Evolutionary conservation across 352 stramenopile genomes (phyloP).

Genomic region (Phytophthora agathidicida): DNA sequence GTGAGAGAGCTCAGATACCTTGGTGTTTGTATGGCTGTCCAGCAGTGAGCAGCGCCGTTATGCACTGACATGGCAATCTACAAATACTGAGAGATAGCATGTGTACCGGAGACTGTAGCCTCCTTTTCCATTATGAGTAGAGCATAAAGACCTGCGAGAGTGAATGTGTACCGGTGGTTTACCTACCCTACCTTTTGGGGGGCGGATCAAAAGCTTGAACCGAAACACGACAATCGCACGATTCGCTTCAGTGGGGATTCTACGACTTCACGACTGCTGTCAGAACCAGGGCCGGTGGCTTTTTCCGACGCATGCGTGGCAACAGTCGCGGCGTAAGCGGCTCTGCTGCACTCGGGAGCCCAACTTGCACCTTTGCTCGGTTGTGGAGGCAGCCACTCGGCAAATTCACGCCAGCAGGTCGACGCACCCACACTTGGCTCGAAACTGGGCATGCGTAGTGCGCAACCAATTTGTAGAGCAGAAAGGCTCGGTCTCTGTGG

Average conservation of each 20-base stretch:
- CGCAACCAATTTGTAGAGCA: not conserved
- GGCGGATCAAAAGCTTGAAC: constrained; percentile 18
- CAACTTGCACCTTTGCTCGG: constrained; percentile 26
- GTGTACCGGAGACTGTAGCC: constrained; percentile 11
- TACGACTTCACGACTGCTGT: constrained; percentile 14
- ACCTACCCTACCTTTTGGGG: not conserved
- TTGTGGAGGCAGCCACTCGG: constrained; percentile 12
- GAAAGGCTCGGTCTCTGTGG: constrained; percentile 8
- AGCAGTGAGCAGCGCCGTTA: constrained; percentile 1
- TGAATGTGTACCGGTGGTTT: constrained; percentile 9
- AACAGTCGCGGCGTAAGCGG: constrained; percentile 10
- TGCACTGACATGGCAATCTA: not conserved
- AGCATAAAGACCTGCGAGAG: not conserved
- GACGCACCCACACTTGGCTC: not conserved
- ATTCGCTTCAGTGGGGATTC: constrained; percentile 16
- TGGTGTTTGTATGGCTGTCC: constrained; percentile 12
- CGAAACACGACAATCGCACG: constrained; percentile 27
- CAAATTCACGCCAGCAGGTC: constrained; percentile 6
- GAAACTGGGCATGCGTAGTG: constrained; percentile 23
- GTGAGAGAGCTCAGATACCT: constrained; percentile 25
- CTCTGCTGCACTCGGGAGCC: constrained; percentile 7
- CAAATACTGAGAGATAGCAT: constrained; percentile 11
- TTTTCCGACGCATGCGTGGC: constrained; percentile 24
- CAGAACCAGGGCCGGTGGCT: constrained; percentile 16
- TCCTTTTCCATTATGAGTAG: not conserved